phyloP scores from a whole-genome alignment of 202 grass and related monocot species.

The Saccharum hybrid region DNA sequence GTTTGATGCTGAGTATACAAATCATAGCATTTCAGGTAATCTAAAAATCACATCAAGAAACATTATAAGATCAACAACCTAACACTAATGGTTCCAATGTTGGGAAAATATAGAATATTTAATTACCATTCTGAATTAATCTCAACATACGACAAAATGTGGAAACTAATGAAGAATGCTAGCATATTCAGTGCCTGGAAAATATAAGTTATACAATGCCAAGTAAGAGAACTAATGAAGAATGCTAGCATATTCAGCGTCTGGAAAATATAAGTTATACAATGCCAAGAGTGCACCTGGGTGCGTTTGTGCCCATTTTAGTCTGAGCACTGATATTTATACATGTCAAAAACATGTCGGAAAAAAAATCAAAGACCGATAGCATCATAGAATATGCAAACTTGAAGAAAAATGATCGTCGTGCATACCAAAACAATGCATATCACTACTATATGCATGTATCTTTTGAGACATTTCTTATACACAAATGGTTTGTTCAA shows the following conservation, averaged over 20 bases:
- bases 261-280: too few relatives aligned
- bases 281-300: background rate
- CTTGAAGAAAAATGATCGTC: background rate
- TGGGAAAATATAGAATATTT: too few relatives aligned
- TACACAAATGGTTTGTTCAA: background rate
- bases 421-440: background rate
- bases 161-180: constrained; percentile 11
- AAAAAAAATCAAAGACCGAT: background rate
- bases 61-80: constrained; percentile 18
- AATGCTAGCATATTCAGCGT: too few relatives aligned
- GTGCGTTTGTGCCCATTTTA: background rate
- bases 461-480: background rate
- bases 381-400: background rate
- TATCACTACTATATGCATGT: background rate
- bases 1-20: constrained; percentile 24
- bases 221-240: too few relatives aligned
- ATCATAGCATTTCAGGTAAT: constrained; percentile 7
- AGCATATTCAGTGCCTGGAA: constrained; percentile 20
- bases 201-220: constrained; percentile 17
- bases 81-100: constrained; percentile 22
- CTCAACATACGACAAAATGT: constrained; percentile 6
- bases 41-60: constrained; percentile 29
- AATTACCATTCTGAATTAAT: constrained; percentile 16
- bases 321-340: background rate
- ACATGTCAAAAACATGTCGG: background rate